These are phyloP conservation scores for Gymnopus androsaceus DNA, from an alignment of 1,284 basidiomycete species.

Conservation along the genomic window DNA sequence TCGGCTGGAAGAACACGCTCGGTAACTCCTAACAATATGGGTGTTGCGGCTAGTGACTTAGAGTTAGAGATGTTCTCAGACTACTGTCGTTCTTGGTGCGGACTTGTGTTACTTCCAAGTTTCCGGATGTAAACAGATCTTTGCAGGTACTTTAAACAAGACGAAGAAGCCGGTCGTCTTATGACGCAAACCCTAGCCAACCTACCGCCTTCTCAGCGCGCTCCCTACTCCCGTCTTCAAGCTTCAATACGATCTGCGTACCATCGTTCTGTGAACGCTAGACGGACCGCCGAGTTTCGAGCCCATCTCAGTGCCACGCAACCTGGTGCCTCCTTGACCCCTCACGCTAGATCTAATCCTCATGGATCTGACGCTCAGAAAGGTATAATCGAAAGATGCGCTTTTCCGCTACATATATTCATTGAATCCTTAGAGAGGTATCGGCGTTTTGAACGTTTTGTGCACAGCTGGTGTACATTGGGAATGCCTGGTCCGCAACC, in stretches of 20 bases:
- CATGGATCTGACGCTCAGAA: constrained; percentile 61
- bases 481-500: constrained; percentile 81
- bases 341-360: constrained; percentile 66
- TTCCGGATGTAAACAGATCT: constrained; percentile 6
- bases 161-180: constrained; percentile 67
- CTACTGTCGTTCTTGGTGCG: constrained; percentile 71
- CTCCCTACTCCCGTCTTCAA: constrained; percentile 74
- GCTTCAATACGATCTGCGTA: constrained; percentile 75
- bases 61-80: constrained; percentile 76
- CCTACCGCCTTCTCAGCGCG: constrained; percentile 75
- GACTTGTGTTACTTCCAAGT: constrained; percentile 5
- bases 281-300: constrained; percentile 73
- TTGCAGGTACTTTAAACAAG: constrained; percentile 75
- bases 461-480: constrained; percentile 74
- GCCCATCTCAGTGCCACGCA: constrained; percentile 73
- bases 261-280: constrained; percentile 68
- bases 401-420: constrained; percentile 7
- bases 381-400: constrained; percentile 21
- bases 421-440: constrained; percentile 49
- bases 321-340: constrained; percentile 71
- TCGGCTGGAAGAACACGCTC: constrained; percentile 59
- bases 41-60: constrained; percentile 58
- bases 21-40: constrained; percentile 63
- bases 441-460: constrained; percentile 69
- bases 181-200: constrained; percentile 79